Conservation (phyloP, 805 yeast genomes). For the Danielia reshetovae region DNA sequence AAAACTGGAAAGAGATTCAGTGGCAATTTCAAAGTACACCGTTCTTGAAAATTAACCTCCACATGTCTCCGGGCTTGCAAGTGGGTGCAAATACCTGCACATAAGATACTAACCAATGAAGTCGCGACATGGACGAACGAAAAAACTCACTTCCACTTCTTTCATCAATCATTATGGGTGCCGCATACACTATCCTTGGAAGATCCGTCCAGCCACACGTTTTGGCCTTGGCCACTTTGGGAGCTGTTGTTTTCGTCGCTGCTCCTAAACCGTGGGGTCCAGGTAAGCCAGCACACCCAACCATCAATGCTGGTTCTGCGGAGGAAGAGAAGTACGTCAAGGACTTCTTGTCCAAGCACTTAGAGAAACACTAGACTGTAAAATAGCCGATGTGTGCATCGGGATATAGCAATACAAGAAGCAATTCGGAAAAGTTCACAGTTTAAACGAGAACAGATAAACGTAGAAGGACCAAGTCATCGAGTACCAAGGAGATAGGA, state of each 20-base stretch:
- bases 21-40: no score
- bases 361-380: slow-evolving; percentile 14
- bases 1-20: no score
- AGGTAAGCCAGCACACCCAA: slow-evolving; percentile 58
- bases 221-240: slow-evolving; percentile 78
- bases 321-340: slow-evolving; percentile 86
- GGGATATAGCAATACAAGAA: background rate
- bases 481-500: no score
- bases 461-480: no score
- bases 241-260: slow-evolving; percentile 58
- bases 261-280: slow-evolving; percentile 74
- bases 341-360: slow-evolving; percentile 57
- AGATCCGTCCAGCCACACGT: slow-evolving; percentile 78
- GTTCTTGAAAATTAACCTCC: no score
- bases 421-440: no score
- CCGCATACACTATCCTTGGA: slow-evolving; percentile 82
- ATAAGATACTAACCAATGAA: background rate
- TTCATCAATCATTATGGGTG: slow-evolving; percentile 54
- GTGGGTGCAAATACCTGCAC: slow-evolving; percentile 1
- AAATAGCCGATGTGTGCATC: background rate
- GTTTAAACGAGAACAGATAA: background rate
- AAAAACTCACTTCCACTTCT: background rate
- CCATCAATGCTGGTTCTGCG: slow-evolving; percentile 70
- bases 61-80: no score
- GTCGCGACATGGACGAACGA: background rate